Evolutionary conservation across 2,329 filamentous ascomycete species (phyloP).

Genomic region (Anthostomella pinea): DNA sequence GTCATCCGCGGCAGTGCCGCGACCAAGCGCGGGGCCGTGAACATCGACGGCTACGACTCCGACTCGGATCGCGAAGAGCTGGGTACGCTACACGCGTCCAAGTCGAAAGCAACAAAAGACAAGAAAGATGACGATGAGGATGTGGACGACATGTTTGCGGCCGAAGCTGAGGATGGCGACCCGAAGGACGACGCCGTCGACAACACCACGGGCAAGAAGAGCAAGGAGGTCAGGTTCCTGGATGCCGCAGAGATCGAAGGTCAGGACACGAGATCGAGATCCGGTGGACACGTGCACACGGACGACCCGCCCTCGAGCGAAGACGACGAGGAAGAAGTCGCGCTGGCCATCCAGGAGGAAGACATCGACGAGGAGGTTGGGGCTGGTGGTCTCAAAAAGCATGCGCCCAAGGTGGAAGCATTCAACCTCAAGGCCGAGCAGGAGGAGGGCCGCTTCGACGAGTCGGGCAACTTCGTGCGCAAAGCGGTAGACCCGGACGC

Average conservation of each 20-base stretch:
- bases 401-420: constrained; percentile 90
- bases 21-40: constrained; percentile 90
- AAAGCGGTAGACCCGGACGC: constrained; percentile 88
- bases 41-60: constrained; percentile 94
- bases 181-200: constrained; percentile 52
- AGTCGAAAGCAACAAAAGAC: constrained; percentile 25
- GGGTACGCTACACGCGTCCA: constrained; percentile 29
- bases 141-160: constrained; percentile 84
- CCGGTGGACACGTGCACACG: constrained; percentile 67
- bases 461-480: constrained; percentile 84
- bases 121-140: constrained; percentile 56
- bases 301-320: constrained; percentile 52
- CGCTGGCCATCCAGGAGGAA: constrained; percentile 71
- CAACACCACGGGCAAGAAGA: constrained; percentile 54
- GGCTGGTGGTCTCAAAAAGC: constrained; percentile 83
- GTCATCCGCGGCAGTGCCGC: constrained; percentile 78
- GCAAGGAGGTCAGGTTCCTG: constrained; percentile 60
- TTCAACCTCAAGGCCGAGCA: constrained; percentile 92
- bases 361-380: constrained; percentile 87
- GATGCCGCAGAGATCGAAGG: constrained; percentile 69
- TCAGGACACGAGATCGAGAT: constrained; percentile 70
- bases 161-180: constrained; percentile 50
- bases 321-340: constrained; percentile 67
- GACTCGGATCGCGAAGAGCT: constrained; percentile 80
- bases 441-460: constrained; percentile 90